Evolutionary conservation across 352 stramenopile genomes (phyloP).

Genomic region (Globisporangium nodosum): DNA sequence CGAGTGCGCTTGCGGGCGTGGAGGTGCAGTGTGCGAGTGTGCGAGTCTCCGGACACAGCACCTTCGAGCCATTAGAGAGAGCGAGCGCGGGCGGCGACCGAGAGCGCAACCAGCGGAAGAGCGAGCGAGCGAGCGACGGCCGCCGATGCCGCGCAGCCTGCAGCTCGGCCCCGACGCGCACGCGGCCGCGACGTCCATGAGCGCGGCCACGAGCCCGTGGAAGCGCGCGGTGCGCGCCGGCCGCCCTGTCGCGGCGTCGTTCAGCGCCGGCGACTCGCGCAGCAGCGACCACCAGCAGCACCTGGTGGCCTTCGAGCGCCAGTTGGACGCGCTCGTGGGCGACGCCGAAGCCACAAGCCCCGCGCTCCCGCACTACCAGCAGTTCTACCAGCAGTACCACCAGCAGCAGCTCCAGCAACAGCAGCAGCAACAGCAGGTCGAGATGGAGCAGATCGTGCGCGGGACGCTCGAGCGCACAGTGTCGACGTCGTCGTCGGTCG

Average conservation of each 20-base stretch:
- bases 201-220: conserved; percentile 8
- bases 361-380: neutral
- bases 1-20: too few relatives aligned
- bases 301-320: conserved; percentile 12
- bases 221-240: neutral
- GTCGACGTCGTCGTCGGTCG: conserved; percentile 10
- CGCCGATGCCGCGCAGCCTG: conserved; percentile 11
- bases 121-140: neutral
- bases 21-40: too few relatives aligned
- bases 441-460: conserved; percentile 2
- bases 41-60: too few relatives aligned
- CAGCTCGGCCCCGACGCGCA: conserved; percentile 4
- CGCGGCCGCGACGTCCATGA: conserved; percentile 7
- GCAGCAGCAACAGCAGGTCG: conserved; percentile 2
- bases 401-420: conserved; percentile 1
- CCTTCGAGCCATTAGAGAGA: neutral
- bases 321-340: conserved; percentile 12
- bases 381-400: neutral
- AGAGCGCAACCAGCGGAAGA: neutral
- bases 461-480: conserved; percentile 9
- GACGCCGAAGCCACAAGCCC: conserved; percentile 4
- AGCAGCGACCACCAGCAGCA: conserved; percentile 7
- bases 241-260: conserved; percentile 15
- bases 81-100: neutral
- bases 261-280: conserved; percentile 18